Percentiles rank a stretch among this genome's conserved stretches.
Conservation (phyloP, 495 filamentous ascomycete genomes). For the Aspergillus coremiiformis region DNA sequence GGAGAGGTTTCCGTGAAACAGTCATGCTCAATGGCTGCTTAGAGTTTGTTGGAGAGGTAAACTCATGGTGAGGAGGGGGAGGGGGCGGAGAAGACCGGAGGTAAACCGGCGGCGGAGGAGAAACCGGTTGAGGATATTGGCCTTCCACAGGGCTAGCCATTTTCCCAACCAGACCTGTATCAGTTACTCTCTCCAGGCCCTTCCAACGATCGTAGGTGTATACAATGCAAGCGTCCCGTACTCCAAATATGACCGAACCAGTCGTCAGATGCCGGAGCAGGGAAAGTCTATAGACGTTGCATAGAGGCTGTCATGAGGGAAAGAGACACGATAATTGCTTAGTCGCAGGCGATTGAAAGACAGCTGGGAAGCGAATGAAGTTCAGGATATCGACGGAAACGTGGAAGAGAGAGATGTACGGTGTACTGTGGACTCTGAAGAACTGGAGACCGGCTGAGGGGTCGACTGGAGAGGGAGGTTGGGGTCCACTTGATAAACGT, state of each 20-base stretch:
- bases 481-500: conserved; percentile 11
- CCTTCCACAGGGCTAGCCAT: conserved; percentile 29
- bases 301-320: conserved; percentile 8
- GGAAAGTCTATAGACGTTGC: conserved; percentile 6
- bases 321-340: neutral
- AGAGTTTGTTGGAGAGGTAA: conserved; percentile 20
- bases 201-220: neutral
- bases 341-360: neutral
- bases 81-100: conserved; percentile 34
- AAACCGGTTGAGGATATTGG: conserved; percentile 23
- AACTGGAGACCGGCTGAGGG: conserved; percentile 9
- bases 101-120: conserved; percentile 39
- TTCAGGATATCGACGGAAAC: neutral
- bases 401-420: conserved; percentile 5
- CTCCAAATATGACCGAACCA: neutral
- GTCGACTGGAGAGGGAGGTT: conserved; percentile 8
- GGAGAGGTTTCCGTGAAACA: conserved; percentile 23
- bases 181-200: neutral
- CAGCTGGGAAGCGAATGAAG: neutral
- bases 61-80: conserved; percentile 15
- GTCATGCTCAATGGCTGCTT: conserved; percentile 16
- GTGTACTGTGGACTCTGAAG: no score
- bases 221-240: neutral
- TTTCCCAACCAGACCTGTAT: neutral
- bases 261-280: neutral